Percentiles rank a stretch among this genome's conserved stretches.
Evolutionary conservation across 1,284 basidiomycete genomes (phyloP).

Genomic region (Apiotrichum domesticum): DNA sequence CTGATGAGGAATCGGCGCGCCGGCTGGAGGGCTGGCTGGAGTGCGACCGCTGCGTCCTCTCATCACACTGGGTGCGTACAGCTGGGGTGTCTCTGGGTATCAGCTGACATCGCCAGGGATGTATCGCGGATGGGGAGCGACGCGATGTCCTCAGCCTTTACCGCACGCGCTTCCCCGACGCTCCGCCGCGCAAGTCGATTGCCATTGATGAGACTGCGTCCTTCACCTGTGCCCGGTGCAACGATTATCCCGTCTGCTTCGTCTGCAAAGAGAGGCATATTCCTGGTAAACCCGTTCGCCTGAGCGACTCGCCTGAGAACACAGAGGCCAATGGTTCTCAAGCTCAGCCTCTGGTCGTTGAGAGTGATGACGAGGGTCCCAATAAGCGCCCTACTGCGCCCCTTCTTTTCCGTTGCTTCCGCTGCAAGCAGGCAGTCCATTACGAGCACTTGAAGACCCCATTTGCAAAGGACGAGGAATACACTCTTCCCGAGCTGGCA

Average conservation of each 20-base stretch:
- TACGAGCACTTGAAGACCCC: constrained; percentile 57
- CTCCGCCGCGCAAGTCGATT: constrained; percentile 44
- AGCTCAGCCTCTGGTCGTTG: constrained; percentile 9
- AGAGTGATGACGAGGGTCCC: constrained; percentile 12
- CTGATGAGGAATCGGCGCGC: constrained; percentile 55
- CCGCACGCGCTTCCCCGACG: constrained; percentile 46
- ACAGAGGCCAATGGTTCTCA: neutral
- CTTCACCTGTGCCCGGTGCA: constrained; percentile 71
- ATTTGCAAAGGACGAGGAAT: constrained; percentile 14
- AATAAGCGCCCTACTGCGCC: neutral
- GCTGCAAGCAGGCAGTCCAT: constrained; percentile 72
- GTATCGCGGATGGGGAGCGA: constrained; percentile 56
- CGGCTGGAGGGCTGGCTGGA: constrained; percentile 73
- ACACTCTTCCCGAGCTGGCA: constrained; percentile 20
- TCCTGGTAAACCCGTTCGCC: neutral
- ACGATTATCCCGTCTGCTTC: constrained; percentile 69
- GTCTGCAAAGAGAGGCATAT: constrained; percentile 53
- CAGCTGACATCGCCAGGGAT: constrained; percentile 44
- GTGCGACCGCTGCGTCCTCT: constrained; percentile 70
- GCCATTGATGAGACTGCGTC: constrained; percentile 60
- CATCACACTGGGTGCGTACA: constrained; percentile 61
- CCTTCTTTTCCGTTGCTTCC: constrained; percentile 69
- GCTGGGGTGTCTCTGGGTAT: too few species aligned
- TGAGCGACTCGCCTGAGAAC: neutral
- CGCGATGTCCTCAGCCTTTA: constrained; percentile 66